A percentile compares a stretch with the other conserved stretches of the same genome.
These are phyloP conservation scores for Pythium chondricola DNA, from an alignment of 352 stramenopile species.

Conservation along the genomic window DNA sequence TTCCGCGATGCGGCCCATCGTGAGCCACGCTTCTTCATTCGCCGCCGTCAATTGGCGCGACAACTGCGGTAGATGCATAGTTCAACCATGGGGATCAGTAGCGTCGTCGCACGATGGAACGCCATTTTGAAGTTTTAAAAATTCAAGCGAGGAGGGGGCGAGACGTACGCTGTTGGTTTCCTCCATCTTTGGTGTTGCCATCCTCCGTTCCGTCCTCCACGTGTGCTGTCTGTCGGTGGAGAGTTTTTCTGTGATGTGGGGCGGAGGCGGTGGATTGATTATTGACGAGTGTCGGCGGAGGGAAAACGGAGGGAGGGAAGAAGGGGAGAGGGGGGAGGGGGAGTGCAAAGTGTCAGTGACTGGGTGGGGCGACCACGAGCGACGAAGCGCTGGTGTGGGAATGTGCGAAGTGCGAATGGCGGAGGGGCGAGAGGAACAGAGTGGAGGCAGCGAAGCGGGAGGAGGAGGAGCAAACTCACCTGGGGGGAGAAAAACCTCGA, in stretches of 20 bases:
- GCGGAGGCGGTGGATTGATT: neutral
- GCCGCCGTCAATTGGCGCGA: constrained; percentile 62
- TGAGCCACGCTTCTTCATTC: constrained; percentile 83
- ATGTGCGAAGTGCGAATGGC: constrained; percentile 29
- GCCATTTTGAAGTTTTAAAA: too few species aligned
- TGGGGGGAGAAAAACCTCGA: constrained; percentile 20
- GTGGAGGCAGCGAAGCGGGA: constrained; percentile 11
- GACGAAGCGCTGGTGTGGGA: constrained; percentile 15
- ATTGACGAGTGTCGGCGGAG: neutral
- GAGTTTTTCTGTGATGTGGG: neutral
- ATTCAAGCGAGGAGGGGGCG: too few species aligned
- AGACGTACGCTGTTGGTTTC: constrained; percentile 44
- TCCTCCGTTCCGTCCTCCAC: constrained; percentile 12
- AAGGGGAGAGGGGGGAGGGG: constrained; percentile 23
- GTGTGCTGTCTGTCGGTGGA: neutral
- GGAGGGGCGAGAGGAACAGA: constrained; percentile 16
- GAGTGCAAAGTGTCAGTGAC: constrained; percentile 1
- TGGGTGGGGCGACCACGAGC: neutral
- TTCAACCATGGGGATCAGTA: too few species aligned
- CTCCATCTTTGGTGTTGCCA: constrained; percentile 78
- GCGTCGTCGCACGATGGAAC: too few species aligned
- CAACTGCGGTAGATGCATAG: constrained; percentile 30
- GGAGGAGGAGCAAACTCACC: constrained; percentile 14
- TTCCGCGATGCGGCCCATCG: constrained; percentile 78
- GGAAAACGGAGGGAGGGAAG: constrained; percentile 18